phyloP scores from a whole-genome alignment of 2,329 filamentous ascomycete species.

The Calonectria leucothoes region DNA sequence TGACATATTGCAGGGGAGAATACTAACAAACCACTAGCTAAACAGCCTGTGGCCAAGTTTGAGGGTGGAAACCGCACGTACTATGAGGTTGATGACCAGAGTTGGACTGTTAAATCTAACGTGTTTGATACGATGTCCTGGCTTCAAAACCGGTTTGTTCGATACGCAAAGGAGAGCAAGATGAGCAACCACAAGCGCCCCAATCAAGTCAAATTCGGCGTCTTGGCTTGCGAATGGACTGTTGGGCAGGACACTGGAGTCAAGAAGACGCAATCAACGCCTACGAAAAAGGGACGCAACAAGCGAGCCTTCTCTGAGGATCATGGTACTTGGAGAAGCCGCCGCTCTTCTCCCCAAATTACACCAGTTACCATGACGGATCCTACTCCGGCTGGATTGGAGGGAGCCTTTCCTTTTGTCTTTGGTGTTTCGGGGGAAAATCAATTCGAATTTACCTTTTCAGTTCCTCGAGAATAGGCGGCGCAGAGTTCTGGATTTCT shows the following conservation, averaged over 20 bases:
- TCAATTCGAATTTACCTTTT: constrained; percentile 41
- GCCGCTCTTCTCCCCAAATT: constrained; percentile 23
- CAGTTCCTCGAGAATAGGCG: constrained; percentile 21
- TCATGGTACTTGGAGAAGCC: constrained; percentile 30
- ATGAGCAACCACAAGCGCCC: constrained; percentile 48
- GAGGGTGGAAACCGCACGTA: constrained; percentile 40
- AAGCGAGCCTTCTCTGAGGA: constrained; percentile 42
- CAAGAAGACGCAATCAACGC: constrained; percentile 20
- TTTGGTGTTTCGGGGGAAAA: constrained; percentile 36
- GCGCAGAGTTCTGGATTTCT: constrained; percentile 10
- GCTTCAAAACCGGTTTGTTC: constrained; percentile 52
- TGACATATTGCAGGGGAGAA: not conserved
- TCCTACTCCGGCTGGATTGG: constrained; percentile 12
- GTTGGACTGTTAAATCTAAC: constrained; percentile 50
- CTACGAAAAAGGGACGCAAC: constrained; percentile 41
- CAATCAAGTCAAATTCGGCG: constrained; percentile 52
- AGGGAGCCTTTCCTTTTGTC: constrained; percentile 33
- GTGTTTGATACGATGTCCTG: constrained; percentile 52
- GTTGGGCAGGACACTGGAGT: constrained; percentile 35
- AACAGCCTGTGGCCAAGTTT: constrained; percentile 19
- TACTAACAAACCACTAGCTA: constrained; percentile 26
- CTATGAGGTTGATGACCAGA: constrained; percentile 48
- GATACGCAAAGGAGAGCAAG: constrained; percentile 49
- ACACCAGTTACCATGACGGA: not conserved
- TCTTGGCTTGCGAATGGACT: constrained; percentile 56